These are phyloP conservation scores for Pseudogymnoascus destructans DNA, from an alignment of 2,329 filamentous ascomycete genomes.

Conservation along the genomic window DNA sequence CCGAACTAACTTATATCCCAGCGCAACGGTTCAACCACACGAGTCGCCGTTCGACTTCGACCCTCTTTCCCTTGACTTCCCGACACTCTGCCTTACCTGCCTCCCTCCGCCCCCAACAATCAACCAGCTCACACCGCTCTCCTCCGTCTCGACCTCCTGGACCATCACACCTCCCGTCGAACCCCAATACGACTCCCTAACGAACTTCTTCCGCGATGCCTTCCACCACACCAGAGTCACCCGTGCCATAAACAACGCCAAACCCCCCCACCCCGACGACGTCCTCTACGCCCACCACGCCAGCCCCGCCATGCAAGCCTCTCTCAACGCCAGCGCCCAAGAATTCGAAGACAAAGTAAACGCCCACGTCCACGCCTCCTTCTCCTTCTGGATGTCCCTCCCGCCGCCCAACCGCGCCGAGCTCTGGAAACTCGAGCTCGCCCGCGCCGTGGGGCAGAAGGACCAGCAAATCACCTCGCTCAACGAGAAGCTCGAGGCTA, in stretches of 20 bases:
- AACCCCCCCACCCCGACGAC: constrained; percentile 30
- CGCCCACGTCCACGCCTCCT: constrained; percentile 66
- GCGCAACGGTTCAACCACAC: constrained; percentile 41
- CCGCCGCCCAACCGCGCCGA: constrained; percentile 41
- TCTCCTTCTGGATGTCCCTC: constrained; percentile 60
- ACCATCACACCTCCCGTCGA: constrained; percentile 62
- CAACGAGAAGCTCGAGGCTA: constrained; percentile 34
- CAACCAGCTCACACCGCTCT: constrained; percentile 62
- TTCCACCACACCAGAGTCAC: constrained; percentile 52
- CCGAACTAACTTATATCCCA: constrained; percentile 21
- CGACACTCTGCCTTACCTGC: constrained; percentile 68
- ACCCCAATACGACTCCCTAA: constrained; percentile 61
- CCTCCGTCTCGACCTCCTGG: constrained; percentile 63
- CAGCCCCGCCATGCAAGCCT: constrained; percentile 23
- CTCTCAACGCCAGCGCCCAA: constrained; percentile 27
- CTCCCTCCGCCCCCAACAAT: constrained; percentile 70
- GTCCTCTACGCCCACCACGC: constrained; percentile 17
- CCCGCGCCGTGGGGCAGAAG: constrained; percentile 45
- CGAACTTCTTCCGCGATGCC: constrained; percentile 51
- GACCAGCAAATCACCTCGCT: constrained; percentile 37
- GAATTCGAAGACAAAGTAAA: constrained; percentile 54
- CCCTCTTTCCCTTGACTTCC: constrained; percentile 72
- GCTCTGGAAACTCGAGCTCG: constrained; percentile 49
- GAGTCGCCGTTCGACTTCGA: constrained; percentile 65
- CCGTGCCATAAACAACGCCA: constrained; percentile 37